These are phyloP conservation scores for Colletotrichum sp. DNA, from an alignment of 2,329 filamentous ascomycete genomes.

Conservation along the genomic window DNA sequence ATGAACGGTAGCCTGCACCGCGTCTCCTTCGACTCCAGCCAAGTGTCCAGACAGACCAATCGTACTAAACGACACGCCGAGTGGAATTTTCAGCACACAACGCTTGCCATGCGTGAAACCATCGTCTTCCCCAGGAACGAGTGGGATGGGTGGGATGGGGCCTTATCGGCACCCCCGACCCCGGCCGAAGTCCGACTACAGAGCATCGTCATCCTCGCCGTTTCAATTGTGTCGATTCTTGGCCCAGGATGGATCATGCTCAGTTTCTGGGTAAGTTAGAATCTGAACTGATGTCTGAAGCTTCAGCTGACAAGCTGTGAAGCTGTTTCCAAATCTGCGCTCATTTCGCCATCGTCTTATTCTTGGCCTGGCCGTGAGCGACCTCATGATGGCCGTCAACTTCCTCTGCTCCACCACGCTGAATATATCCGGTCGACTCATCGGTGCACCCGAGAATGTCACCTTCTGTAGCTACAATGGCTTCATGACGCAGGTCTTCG, in stretches of 20 bases:
- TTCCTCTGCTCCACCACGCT: conserved; percentile 39
- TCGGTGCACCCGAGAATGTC: conserved; percentile 29
- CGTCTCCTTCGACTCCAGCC: background rate
- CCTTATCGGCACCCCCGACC: conserved; percentile 24
- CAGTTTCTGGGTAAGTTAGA: conserved; percentile 33
- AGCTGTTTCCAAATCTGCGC: conserved; percentile 40
- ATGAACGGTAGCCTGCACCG: background rate
- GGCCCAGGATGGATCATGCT: conserved; percentile 41
- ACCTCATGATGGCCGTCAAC: conserved; percentile 43
- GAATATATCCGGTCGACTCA: conserved; percentile 34
- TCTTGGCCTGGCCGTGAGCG: conserved; percentile 41
- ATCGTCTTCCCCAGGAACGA: background rate
- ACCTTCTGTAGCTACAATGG: conserved; percentile 44
- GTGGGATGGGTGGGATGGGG: background rate
- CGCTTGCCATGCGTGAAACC: background rate
- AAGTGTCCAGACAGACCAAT: background rate
- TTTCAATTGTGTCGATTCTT: conserved; percentile 36
- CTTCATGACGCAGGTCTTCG: conserved; percentile 45
- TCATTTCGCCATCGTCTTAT: conserved; percentile 45
- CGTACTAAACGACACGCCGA: background rate
- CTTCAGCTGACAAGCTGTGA: background rate
- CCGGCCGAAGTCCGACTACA: conserved; percentile 24
- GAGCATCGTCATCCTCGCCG: conserved; percentile 33
- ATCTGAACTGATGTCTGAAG: background rate
- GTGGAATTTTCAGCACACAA: background rate